Evolutionary conservation across 139 green algal genomes (phyloP).

Genomic region (Auxenochlorella protothecoides): DNA sequence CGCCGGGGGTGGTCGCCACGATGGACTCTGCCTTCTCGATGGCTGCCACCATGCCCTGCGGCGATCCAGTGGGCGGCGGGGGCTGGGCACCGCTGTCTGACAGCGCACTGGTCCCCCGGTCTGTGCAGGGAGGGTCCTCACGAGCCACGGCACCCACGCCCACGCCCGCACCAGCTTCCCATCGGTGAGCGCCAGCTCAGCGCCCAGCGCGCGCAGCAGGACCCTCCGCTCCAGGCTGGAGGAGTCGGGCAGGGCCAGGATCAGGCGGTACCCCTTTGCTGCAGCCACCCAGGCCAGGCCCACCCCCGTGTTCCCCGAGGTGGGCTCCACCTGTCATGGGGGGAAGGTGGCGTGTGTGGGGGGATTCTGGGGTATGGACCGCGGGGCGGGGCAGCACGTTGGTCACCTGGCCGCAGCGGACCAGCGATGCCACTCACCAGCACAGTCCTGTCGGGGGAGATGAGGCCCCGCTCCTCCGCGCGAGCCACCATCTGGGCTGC

Average conservation of each 20-base stretch:
- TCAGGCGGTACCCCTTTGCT: conserved; percentile 86
- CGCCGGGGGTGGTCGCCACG: conserved; percentile 47
- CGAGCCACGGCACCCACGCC: not conserved
- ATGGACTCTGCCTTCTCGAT: conserved; percentile 90
- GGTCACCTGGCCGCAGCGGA: too few species aligned
- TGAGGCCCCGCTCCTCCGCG: conserved; percentile 64
- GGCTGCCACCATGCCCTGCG: conserved; percentile 62
- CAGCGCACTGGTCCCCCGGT: not conserved
- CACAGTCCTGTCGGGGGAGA: conserved; percentile 61
- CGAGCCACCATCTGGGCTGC: conserved; percentile 63
- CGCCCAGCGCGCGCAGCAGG: conserved; percentile 81
- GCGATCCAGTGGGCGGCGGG: too few species aligned
- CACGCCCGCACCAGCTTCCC: conserved; percentile 15
- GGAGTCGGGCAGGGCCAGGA: conserved; percentile 96
- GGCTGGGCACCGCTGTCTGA: too few species aligned
- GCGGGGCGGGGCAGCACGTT: too few species aligned
- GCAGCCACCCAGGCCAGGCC: conserved; percentile 91
- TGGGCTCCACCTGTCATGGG: conserved; percentile 68
- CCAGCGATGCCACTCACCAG: conserved; percentile 33
- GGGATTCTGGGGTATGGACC: too few species aligned
- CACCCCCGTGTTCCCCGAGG: conserved; percentile 87
- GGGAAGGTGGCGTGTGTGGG: too few species aligned
- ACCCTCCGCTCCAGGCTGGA: conserved; percentile 93
- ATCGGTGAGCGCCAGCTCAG: conserved; percentile 82
- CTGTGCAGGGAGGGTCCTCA: not conserved